Conservation (phyloP, 2,329 filamentous ascomycete genomes). For the Reticulascus tulasneorum region DNA sequence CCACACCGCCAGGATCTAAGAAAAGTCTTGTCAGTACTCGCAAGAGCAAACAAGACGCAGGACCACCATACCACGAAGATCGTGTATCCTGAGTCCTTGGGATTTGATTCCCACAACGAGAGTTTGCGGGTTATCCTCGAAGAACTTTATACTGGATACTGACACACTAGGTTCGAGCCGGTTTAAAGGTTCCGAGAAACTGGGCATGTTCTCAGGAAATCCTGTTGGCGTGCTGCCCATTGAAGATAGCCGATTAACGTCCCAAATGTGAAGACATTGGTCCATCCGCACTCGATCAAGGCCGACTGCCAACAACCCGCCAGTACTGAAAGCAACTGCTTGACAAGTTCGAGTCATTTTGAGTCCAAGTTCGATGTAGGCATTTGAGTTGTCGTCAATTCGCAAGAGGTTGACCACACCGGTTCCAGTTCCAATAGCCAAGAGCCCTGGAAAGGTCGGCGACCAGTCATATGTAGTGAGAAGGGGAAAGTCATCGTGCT, state of each 20-base stretch:
- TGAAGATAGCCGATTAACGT: conserved; percentile 60
- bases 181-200: conserved; percentile 53
- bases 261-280: conserved; percentile 78
- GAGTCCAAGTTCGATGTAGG: conserved; percentile 61
- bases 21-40: conserved; percentile 15
- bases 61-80: conserved; percentile 60
- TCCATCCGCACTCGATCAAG: conserved; percentile 79
- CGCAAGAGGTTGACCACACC: conserved; percentile 73
- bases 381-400: conserved; percentile 66
- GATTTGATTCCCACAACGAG: conserved; percentile 73
- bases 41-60: background rate
- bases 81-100: conserved; percentile 71
- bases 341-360: conserved; percentile 77
- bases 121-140: conserved; percentile 70
- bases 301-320: conserved; percentile 70
- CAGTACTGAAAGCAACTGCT: conserved; percentile 73
- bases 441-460: conserved; percentile 56
- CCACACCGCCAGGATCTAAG: conserved; percentile 48
- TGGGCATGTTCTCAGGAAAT: conserved; percentile 44
- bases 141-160: conserved; percentile 81
- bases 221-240: conserved; percentile 44
- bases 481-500: conserved; percentile 60
- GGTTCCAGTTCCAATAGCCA: conserved; percentile 71
- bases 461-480: conserved; percentile 67
- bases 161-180: conserved; percentile 64